These are phyloP conservation scores for Maudiozyma barnettii DNA, from an alignment of 805 yeast genomes.

Conservation along the genomic window DNA sequence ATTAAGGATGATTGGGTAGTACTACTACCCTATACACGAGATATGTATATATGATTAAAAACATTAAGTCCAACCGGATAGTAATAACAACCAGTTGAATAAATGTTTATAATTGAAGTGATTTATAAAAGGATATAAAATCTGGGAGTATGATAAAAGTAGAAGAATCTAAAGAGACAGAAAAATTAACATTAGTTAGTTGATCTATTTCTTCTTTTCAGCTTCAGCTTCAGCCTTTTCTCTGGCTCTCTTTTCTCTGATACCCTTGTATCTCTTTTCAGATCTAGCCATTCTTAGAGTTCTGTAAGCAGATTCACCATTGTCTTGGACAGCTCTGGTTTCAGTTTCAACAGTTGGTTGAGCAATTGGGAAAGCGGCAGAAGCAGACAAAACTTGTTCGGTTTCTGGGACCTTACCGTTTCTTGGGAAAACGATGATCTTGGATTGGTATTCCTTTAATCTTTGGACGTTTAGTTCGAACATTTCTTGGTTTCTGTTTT, in stretches of 20 bases:
- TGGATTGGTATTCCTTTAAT: conserved; percentile 91
- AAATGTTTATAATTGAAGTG: not conserved
- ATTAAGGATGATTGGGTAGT: conserved; percentile 1
- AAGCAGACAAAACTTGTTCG: conserved; percentile 62
- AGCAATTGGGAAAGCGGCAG: conserved; percentile 85
- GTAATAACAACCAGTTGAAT: not conserved
- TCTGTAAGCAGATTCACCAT: conserved; percentile 76
- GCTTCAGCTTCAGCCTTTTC: conserved; percentile 99
- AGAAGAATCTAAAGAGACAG: not conserved
- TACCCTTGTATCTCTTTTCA: conserved; percentile 87
- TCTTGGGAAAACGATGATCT: conserved; percentile 92
- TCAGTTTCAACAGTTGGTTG: conserved; percentile 64
- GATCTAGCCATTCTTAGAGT: conserved; percentile 94
- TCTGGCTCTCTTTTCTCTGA: conserved; percentile 94
- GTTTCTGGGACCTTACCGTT: conserved; percentile 76
- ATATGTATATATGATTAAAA: conserved; percentile 1
- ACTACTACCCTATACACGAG: not conserved
- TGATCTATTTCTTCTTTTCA: conserved; percentile 88
- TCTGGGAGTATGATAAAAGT: not conserved
- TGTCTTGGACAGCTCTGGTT: conserved; percentile 81
- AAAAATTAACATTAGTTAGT: not conserved
- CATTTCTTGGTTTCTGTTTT: conserved; percentile 93
- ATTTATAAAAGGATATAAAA: not conserved
- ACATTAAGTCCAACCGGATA: not conserved
- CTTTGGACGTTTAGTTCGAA: conserved; percentile 92